phyloP scores from a whole-genome alignment of 257 asterid genomes.

The Nicotiana noctiflora region DNA sequence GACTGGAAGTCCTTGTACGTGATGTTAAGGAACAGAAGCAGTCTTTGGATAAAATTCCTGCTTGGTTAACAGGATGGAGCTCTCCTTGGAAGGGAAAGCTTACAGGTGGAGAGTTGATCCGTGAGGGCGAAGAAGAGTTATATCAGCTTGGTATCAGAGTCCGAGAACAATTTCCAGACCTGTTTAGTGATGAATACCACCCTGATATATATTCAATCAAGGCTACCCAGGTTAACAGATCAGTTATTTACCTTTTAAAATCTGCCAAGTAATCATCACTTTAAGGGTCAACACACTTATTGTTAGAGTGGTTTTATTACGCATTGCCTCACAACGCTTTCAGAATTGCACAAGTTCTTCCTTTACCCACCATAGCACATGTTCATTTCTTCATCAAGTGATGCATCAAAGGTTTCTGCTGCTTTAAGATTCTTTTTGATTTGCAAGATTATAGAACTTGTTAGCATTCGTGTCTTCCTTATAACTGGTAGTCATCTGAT shows the following conservation, averaged over 20 bases:
- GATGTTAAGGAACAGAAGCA: conserved; percentile 43
- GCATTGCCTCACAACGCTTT: background rate
- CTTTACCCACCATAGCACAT: background rate
- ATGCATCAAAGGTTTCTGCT: background rate
- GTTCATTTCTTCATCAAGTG: background rate
- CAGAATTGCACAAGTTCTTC: background rate
- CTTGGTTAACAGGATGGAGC: conserved; percentile 76
- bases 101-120: conserved; percentile 81
- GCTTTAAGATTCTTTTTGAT: background rate
- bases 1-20: conserved; percentile 47
- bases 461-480: background rate
- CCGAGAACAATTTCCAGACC: conserved; percentile 59
- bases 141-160: conserved; percentile 79
- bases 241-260: background rate
- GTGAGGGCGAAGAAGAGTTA: conserved; percentile 75
- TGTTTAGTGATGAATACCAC: conserved; percentile 74
- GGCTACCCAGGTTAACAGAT: conserved; percentile 72
- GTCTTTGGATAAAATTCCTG: conserved; percentile 46
- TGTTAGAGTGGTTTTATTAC: background rate
- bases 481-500: background rate
- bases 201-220: conserved; percentile 85
- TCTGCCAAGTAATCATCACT: background rate
- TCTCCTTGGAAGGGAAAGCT: conserved; percentile 91
- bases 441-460: background rate
- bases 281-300: background rate